A percentile compares a stretch with the other conserved stretches of the same genome.
Conservation (phyloP, 176 grass and related monocot genomes). For the Oryza rufipogon region DNA sequence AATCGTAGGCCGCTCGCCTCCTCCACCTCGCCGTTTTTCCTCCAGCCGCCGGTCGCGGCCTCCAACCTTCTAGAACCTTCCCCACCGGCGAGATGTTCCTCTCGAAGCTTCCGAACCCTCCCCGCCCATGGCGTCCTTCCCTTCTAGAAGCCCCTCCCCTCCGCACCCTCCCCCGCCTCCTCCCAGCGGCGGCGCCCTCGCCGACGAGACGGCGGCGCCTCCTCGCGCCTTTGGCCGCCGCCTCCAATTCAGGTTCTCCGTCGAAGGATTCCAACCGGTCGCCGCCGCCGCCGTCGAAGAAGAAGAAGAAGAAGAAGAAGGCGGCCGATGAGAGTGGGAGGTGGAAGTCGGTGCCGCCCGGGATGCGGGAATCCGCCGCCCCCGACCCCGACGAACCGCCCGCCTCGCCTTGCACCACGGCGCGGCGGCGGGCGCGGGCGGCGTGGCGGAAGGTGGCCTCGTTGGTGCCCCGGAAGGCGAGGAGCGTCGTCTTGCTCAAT, state of each 20-base stretch:
- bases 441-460: constrained; percentile 40
- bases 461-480: constrained; percentile 43
- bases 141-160: neutral
- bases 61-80: constrained; percentile 36
- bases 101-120: constrained; percentile 31
- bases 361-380: constrained; percentile 17
- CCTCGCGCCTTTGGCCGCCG: neutral
- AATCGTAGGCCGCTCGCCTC: no score
- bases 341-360: constrained; percentile 31
- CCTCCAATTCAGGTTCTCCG: neutral
- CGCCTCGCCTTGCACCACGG: neutral
- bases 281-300: no score
- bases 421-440: constrained; percentile 20
- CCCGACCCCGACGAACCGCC: neutral
- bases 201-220: neutral
- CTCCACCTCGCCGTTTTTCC: neutral
- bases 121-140: constrained; percentile 39
- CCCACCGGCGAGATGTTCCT: constrained; percentile 44
- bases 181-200: neutral
- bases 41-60: neutral
- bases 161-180: neutral
- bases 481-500: constrained; percentile 55
- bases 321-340: neutral
- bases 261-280: neutral
- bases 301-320: constrained; percentile 3